phyloP scores from a whole-genome alignment of 495 filamentous ascomycete species.

The Xylaria palmicola region DNA sequence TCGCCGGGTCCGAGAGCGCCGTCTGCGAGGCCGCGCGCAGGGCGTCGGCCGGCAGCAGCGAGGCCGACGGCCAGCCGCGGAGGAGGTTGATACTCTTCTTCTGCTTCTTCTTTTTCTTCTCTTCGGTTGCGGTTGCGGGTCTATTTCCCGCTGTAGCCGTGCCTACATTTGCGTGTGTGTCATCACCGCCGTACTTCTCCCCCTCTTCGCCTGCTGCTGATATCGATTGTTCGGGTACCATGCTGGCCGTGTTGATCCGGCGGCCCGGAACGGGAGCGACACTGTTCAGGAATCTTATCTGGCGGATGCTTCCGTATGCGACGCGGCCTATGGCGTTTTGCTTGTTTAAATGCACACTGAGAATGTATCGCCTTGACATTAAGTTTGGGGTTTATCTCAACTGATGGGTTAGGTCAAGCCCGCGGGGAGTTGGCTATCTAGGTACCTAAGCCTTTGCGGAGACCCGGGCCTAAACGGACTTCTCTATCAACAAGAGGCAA shows the following conservation, averaged over 20 bases:
- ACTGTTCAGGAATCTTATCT: not conserved
- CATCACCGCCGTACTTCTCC: too few relatives aligned
- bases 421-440: not conserved
- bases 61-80: conserved; percentile 68
- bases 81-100: conserved; percentile 61
- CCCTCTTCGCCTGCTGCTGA: not conserved
- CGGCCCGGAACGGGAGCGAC: not conserved
- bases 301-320: not conserved
- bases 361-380: not conserved
- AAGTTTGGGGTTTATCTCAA: not conserved
- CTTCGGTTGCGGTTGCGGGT: too few relatives aligned
- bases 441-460: not conserved
- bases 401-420: not conserved
- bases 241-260: not conserved
- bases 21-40: conserved; percentile 54
- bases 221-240: conserved; percentile 2
- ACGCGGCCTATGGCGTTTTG: not conserved
- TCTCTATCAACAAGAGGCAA: not conserved
- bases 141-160: not conserved
- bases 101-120: not conserved
- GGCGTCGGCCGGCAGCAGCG: conserved; percentile 62
- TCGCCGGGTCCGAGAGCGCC: conserved; percentile 57
- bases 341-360: not conserved
- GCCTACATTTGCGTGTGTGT: too few relatives aligned
- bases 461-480: not conserved